Base-by-base conservation (phyloP, 495 filamentous ascomycete species). In the Platismatia glauca region DNA sequence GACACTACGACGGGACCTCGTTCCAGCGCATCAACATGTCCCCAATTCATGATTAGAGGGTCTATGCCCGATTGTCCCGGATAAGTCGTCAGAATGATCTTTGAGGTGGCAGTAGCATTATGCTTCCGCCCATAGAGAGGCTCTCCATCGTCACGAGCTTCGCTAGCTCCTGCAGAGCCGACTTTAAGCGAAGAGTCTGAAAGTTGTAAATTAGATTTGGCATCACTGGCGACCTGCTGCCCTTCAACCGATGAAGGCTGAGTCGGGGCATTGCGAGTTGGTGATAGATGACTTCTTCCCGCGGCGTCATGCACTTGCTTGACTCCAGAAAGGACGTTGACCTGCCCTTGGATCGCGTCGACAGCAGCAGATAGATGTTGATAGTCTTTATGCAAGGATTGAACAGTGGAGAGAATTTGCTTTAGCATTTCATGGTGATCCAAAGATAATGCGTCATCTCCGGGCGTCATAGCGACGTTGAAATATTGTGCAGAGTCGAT, bases 21-120 rank as follows among this genome's bases (percentile, higher is more conserved):
- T 67, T 82, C 71, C 64, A 79, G 72, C 12, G 89, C 84, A 71
- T 96, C 89, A 44, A 82, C 72, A 57, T 88, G 79, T 39, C 94
- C 94, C 94, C 94, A 98, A 67, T 89, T 78, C 79, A 97, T 85
- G 39, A 86, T 83, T 35, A 97, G 73, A 44, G 94, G 93, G 58
- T 96, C 89, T 72, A 98, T 92, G 57, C 92, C 94, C 64, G 88
- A 87, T 77, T 97, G 94, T 62, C 88, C 89, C 41, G 94, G 94
- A 75, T 98, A 97, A 11, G 93, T 95, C 35, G 91, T 96, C 67
- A 87, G 79, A 64, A 89, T 86, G 62, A 90, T 89, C 64, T 84
- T 84, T 31, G 82, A 84, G 55, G 79, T 82, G 38, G 44, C 68
- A 65, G 41, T 67, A 52, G 43, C 38, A 31, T 58, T 59, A 55